These are phyloP conservation scores for Stramenopiles sp. DNA, from an alignment of 352 stramenopile genomes.

Conservation along the genomic window DNA sequence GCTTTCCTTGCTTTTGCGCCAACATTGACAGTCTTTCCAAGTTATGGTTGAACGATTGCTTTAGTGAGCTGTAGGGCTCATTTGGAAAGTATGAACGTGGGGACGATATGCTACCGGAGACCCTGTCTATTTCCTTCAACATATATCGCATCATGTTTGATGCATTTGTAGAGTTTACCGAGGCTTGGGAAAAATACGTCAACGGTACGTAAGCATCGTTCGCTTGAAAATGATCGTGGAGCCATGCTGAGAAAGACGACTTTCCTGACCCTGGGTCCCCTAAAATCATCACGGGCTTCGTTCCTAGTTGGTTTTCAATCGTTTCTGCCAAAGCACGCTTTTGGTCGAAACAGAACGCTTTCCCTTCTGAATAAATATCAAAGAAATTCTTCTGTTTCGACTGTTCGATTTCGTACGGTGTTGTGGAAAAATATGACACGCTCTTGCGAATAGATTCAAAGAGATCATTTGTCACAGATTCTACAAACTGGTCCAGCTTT, in stretches of 20 bases:
- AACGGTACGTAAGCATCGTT: not conserved
- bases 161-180: not conserved
- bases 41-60: not conserved
- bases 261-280: not conserved
- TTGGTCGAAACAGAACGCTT: not conserved
- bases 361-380: not conserved
- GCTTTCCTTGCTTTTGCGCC: not conserved
- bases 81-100: not conserved
- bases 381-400: not conserved
- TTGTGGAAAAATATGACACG: not conserved
- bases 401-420: not conserved
- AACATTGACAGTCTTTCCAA: not conserved
- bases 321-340: not conserved
- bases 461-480: slow-evolving; percentile 1
- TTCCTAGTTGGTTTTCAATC: not conserved
- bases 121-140: not conserved
- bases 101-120: not conserved
- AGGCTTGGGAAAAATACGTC: not conserved
- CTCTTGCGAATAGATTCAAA: not conserved
- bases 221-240: not conserved
- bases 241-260: not conserved
- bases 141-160: not conserved
- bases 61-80: too few species aligned
- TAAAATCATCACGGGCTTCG: slow-evolving; percentile 1
- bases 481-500: not conserved